phyloP scores from a whole-genome alignment of 2,329 filamentous ascomycete species.

The Clonostachys sp. region DNA sequence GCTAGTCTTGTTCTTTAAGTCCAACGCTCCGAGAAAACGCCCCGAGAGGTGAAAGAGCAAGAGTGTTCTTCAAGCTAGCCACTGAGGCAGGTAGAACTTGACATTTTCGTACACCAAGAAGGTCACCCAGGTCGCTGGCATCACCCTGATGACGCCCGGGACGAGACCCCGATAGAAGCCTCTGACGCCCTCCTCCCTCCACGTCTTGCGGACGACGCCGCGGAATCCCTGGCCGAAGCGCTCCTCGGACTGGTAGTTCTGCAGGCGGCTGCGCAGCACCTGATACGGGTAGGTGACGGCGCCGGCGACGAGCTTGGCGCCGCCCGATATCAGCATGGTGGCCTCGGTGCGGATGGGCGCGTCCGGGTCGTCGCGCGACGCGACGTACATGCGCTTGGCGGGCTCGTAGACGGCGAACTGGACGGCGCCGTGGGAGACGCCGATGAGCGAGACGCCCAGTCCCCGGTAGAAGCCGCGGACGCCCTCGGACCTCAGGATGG shows the following conservation, averaged over 20 bases:
- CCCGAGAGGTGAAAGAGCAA: background rate
- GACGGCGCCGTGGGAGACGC: slow-evolving; percentile 86
- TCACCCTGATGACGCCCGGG: slow-evolving; percentile 82
- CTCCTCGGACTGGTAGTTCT: slow-evolving; percentile 79
- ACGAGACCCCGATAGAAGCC: slow-evolving; percentile 92
- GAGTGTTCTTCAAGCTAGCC: slow-evolving; percentile 13
- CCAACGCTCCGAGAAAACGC: too few species aligned
- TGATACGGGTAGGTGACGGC: slow-evolving; percentile 92
- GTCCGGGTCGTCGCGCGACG: slow-evolving; percentile 13
- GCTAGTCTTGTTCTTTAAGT: too few species aligned
- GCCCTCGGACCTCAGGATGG: slow-evolving; percentile 69
- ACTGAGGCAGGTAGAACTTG: slow-evolving; percentile 61
- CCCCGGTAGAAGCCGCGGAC: slow-evolving; percentile 81
- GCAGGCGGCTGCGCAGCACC: slow-evolving; percentile 80
- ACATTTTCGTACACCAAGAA: slow-evolving; percentile 97
- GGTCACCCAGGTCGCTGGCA: slow-evolving; percentile 94
- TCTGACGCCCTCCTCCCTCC: slow-evolving; percentile 69
- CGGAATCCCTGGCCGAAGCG: slow-evolving; percentile 65
- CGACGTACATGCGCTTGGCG: slow-evolving; percentile 51
- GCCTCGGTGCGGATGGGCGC: slow-evolving; percentile 61
- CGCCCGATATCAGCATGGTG: slow-evolving; percentile 74
- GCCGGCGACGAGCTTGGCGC: slow-evolving; percentile 85
- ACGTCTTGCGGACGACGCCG: slow-evolving; percentile 72
- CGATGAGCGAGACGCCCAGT: slow-evolving; percentile 75
- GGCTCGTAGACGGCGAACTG: slow-evolving; percentile 95